Conservation (phyloP, 2,329 filamentous ascomycete genomes). For the Alternaria infectoria region DNA sequence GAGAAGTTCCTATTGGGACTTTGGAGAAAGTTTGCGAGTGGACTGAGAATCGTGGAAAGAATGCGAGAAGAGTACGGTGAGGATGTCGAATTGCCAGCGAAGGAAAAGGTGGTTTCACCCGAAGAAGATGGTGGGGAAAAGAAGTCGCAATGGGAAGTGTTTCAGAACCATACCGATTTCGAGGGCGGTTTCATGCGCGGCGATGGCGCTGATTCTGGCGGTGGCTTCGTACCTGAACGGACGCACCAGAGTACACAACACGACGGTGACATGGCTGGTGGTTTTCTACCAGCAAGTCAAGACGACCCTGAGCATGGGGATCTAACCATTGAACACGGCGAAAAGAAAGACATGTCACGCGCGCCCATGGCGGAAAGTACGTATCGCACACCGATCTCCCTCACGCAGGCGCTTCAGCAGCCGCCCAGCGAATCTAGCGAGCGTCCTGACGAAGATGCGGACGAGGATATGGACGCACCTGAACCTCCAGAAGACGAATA, state of each 20-base stretch:
- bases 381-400: conserved; percentile 44
- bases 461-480: conserved; percentile 1
- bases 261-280: conserved; percentile 42
- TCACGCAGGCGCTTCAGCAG: conserved; percentile 40
- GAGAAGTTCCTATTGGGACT: conserved; percentile 73
- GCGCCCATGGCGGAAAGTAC: conserved; percentile 13
- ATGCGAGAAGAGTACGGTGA: conserved; percentile 44
- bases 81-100: conserved; percentile 67
- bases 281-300: conserved; percentile 48
- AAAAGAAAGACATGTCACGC: conserved; percentile 13
- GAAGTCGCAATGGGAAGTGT: conserved; percentile 50
- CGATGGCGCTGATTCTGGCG: conserved; percentile 15
- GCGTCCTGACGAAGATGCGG: background rate
- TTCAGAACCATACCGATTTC: conserved; percentile 39
- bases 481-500: conserved; percentile 52
- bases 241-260: background rate
- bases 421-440: conserved; percentile 6
- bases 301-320: conserved; percentile 39
- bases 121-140: conserved; percentile 63
- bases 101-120: conserved; percentile 50
- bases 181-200: conserved; percentile 53
- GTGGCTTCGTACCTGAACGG: conserved; percentile 23
- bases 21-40: conserved; percentile 89
- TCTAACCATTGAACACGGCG: conserved; percentile 43
- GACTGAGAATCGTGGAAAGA: conserved; percentile 72